Conservation (phyloP, 23 red algal genomes). For the Gracilariopsis chorda region DNA sequence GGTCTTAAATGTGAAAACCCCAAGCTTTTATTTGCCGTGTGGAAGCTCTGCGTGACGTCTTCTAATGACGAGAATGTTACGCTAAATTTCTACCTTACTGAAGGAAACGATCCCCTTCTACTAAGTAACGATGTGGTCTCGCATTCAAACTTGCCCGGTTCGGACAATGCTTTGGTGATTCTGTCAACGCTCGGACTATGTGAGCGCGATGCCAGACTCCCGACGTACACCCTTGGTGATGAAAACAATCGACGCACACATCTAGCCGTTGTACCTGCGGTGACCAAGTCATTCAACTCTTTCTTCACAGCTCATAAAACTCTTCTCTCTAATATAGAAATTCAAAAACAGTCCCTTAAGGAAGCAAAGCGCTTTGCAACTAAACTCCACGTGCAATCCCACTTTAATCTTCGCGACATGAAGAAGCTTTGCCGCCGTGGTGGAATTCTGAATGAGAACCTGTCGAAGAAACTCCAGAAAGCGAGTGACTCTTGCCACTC, state of each 20-base stretch:
- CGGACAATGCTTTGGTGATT: no score
- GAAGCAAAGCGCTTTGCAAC: background rate
- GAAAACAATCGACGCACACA: no score
- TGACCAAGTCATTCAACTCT: no score
- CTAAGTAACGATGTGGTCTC: background rate
- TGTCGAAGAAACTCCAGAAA: background rate
- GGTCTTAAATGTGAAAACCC: background rate
- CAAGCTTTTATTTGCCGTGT: background rate
- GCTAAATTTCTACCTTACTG: background rate
- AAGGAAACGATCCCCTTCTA: background rate
- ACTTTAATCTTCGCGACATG: slow-evolving; percentile 17
- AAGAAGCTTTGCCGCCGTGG: background rate
- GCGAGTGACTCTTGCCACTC: background rate
- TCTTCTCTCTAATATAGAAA: no score
- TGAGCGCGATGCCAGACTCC: no score
- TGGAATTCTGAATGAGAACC: background rate
- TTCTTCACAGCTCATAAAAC: no score
- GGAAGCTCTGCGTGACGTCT: background rate
- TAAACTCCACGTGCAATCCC: slow-evolving; percentile 7
- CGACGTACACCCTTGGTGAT: no score
- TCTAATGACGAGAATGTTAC: background rate
- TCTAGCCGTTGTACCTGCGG: no score
- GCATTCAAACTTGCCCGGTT: no score
- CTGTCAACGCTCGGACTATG: no score
- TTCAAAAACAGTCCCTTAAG: no score